Conservation (phyloP, 495 filamentous ascomycete genomes). For the Penicillium manginii region DNA sequence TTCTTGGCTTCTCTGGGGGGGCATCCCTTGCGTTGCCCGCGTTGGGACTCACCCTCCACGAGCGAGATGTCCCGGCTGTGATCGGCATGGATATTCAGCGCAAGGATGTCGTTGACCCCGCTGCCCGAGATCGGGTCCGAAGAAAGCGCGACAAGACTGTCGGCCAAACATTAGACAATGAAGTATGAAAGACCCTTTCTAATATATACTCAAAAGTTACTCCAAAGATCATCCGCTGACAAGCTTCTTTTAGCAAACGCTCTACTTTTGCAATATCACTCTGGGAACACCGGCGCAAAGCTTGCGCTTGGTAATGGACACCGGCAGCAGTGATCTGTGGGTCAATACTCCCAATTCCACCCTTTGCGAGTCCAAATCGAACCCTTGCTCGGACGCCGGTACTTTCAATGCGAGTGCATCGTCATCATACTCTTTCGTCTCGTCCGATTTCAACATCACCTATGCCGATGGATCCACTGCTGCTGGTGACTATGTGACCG, state of each 20-base stretch:
- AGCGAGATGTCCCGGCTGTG: constrained; percentile 40
- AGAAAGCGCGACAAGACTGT: constrained; percentile 37
- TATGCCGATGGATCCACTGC: constrained; percentile 89
- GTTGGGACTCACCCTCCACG: constrained; percentile 31
- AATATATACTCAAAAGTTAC: neutral
- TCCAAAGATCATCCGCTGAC: neutral
- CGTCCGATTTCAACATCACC: constrained; percentile 82
- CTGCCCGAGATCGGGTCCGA: constrained; percentile 36
- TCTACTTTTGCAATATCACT: constrained; percentile 74
- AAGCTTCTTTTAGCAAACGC: constrained; percentile 36
- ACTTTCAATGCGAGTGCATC: constrained; percentile 76
- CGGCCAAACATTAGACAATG: constrained; percentile 43
- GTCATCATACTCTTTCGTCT: constrained; percentile 78
- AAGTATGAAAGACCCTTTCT: no score
- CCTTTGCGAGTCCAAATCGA: constrained; percentile 51
- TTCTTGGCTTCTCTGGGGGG: constrained; percentile 18
- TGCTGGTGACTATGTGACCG: constrained; percentile 79
- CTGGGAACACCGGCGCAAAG: constrained; percentile 71
- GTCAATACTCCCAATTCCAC: constrained; percentile 69
- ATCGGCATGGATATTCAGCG: constrained; percentile 45
- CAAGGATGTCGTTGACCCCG: constrained; percentile 37
- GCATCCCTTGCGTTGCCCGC: constrained; percentile 24
- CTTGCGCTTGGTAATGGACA: constrained; percentile 74
- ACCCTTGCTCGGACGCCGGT: constrained; percentile 61
- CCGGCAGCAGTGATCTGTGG: constrained; percentile 91